These are phyloP conservation scores for Candida pseudofarinosa DNA, from an alignment of 805 yeast species.

Conservation along the genomic window DNA sequence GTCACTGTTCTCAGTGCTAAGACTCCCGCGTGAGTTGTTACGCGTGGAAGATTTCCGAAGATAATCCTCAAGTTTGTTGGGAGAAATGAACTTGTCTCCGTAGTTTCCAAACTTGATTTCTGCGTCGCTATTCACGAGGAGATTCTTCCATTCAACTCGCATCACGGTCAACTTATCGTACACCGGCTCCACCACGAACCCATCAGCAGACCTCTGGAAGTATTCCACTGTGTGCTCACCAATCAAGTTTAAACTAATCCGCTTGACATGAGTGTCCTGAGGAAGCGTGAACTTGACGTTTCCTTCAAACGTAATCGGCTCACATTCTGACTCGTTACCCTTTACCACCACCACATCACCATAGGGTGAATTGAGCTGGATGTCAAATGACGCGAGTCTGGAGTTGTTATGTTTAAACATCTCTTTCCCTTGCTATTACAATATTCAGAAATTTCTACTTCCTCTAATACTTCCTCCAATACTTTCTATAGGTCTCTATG, in stretches of 20 bases:
- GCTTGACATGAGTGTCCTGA: conserved; percentile 37
- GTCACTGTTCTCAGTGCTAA: neutral
- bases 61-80: conserved; percentile 14
- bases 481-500: too few species aligned
- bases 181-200: conserved; percentile 28
- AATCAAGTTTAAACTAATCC: conserved; percentile 32
- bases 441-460: neutral
- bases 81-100: conserved; percentile 31
- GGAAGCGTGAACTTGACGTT: conserved; percentile 44
- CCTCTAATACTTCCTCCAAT: too few species aligned
- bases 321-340: conserved; percentile 45
- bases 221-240: conserved; percentile 45
- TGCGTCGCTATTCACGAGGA: conserved; percentile 39
- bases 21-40: neutral
- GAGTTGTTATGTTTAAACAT: conserved; percentile 17
- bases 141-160: conserved; percentile 46
- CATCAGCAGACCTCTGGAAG: conserved; percentile 27
- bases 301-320: conserved; percentile 42
- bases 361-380: conserved; percentile 35
- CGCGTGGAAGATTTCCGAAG: conserved; percentile 4
- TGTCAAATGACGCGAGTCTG: conserved; percentile 32
- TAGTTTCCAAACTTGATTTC: conserved; percentile 36
- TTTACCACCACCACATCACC: conserved; percentile 40
- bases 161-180: conserved; percentile 37
- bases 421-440: neutral